Base-by-base conservation (phyloP, 208 protist genomes). In the Trypanosoma cruzi region DNA sequence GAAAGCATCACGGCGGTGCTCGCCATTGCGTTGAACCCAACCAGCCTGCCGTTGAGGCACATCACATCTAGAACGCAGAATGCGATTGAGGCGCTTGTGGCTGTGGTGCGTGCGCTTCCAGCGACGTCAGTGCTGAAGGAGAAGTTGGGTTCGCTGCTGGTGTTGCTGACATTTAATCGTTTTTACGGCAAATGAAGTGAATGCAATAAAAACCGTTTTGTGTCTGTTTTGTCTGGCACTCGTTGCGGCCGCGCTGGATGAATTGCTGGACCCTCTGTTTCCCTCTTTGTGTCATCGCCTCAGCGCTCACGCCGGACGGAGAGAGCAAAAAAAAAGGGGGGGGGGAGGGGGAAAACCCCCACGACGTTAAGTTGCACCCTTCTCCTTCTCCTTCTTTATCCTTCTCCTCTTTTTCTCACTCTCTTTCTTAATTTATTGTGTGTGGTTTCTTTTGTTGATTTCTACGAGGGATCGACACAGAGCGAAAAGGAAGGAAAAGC, bases 111-210 rank as follows among this genome's bases (percentile, higher is more conserved):
- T 16, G 72, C 71, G 0, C 60, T 80, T 37, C 73, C 71, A 20
- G 62, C 70, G 5, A 66, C 80, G n/a, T 78, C 71, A 7, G 64
- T 81, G 29, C 69, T 93, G 32, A 72, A 77, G n/a, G 48, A 74
- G 2, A 81, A 73, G 24, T 64, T 96, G 34, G 72, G 80, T 26
- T 84, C 90, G 22, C 77, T 96, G 49, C 64, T 92, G 7, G 74
- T 84, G 34, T 36, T 83, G 14, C 66, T 96, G 40, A 93, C 90
- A 3, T 96, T 94, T 75, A 96, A 96, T 60, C 65, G 74, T 42
- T 96, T 84, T 65, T 96, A 89, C 66, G 90, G 88, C n/a, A 66
- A 71, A 46, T 72, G 53, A 58, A n/a, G 36, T 20, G 26, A 54
- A 29, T 26, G 18, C 4, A 20, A 4, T 8, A 29, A 52, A n/a